phyloP scores from a whole-genome alignment of 768 basidiomycete genomes.

The Trametes cubensis region DNA sequence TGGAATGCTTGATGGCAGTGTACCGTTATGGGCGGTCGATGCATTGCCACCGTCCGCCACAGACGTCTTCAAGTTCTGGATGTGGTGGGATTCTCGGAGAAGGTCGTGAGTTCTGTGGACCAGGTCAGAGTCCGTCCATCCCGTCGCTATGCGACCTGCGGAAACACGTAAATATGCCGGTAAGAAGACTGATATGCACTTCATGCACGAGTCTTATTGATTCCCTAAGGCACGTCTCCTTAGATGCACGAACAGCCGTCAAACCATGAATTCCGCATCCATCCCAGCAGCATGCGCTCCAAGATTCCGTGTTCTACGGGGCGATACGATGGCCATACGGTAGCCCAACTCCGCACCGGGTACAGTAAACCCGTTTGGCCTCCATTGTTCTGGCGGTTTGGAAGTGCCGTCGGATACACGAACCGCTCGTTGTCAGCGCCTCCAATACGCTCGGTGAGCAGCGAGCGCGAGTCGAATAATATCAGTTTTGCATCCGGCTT shows the following conservation, averaged over 20 bases:
- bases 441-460: not conserved
- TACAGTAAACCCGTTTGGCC: constrained; percentile 1
- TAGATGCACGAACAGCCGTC: not conserved
- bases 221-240: not conserved
- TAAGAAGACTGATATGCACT: not conserved
- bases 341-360: constrained; percentile 11
- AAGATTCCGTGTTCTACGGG: not conserved
- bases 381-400: constrained; percentile 14
- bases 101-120: no score
- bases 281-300: not conserved
- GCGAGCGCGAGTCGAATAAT: not conserved
- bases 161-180: constrained; percentile 2
- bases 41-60: no score
- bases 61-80: no score
- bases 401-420: constrained; percentile 18
- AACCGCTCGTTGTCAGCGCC: constrained; percentile 8
- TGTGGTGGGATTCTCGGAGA: no score
- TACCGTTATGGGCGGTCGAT: no score
- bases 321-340: constrained; percentile 1
- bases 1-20: no score
- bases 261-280: not conserved
- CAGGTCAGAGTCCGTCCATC: no score
- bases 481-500: constrained; percentile 16
- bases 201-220: no score
- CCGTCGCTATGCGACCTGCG: not conserved